Conservation (phyloP, 345 rosid species). For the Cardamine chenopodiifolia region DNA sequence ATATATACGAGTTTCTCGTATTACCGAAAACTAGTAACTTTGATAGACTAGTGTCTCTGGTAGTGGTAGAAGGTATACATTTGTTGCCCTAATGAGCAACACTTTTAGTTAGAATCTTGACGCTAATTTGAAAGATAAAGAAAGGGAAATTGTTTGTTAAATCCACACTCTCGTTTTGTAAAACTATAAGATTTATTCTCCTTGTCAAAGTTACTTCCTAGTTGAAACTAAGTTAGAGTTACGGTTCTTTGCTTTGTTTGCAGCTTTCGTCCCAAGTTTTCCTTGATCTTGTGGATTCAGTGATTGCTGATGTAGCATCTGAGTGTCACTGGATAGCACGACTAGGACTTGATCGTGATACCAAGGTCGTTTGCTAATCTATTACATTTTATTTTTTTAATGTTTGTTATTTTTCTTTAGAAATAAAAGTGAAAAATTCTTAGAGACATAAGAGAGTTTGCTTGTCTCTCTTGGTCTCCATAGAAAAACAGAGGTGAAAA, state of each 20-base stretch:
- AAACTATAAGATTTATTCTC: background rate
- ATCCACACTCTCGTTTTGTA: background rate
- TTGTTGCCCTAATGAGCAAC: background rate
- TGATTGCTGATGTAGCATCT: conserved; percentile 92
- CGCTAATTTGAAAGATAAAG: background rate
- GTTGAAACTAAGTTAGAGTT: conserved; percentile 21
- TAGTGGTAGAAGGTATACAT: background rate
- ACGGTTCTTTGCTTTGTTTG: conserved; percentile 11
- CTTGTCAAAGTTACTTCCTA: conserved; percentile 1
- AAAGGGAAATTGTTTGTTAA: background rate
- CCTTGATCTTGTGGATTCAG: conserved; percentile 75
- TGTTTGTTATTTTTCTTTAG: conserved; percentile 35
- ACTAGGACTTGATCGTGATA: conserved; percentile 71
- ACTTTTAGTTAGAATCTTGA: background rate
- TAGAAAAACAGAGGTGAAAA: conserved; percentile 34
- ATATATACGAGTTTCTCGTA: background rate
- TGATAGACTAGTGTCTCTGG: conserved; percentile 10
- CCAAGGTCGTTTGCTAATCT: conserved; percentile 38
- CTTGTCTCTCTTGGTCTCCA: conserved; percentile 35
- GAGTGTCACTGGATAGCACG: conserved; percentile 86
- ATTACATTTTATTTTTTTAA: conserved; percentile 37
- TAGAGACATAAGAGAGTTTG: conserved; percentile 25
- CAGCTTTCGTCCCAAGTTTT: conserved; percentile 75
- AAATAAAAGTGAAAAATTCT: conserved; percentile 12
- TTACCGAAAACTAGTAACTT: background rate